Conservation (phyloP, 257 asterid genomes). For the Solanum chilense region DNA sequence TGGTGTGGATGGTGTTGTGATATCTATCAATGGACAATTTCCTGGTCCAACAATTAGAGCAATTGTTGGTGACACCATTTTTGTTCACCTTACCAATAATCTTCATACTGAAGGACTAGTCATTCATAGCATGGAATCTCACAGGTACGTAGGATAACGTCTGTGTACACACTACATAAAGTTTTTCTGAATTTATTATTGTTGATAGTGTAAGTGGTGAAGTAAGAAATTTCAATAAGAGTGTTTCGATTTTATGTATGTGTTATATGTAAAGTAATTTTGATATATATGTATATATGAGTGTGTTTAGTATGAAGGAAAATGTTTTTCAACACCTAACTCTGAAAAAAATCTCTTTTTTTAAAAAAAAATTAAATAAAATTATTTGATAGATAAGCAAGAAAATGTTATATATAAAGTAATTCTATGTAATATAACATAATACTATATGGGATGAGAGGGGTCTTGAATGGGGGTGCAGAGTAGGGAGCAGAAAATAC, state of each 20-base stretch:
- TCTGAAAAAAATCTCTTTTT: too few species aligned
- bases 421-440: too few species aligned
- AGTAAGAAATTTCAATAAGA: background rate
- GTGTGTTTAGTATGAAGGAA: background rate
- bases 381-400: too few species aligned
- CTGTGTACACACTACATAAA: background rate
- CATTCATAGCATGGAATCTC: slow-evolving; percentile 85
- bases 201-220: too few species aligned
- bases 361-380: too few species aligned
- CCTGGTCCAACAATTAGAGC: slow-evolving; percentile 86
- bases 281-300: background rate
- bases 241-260: background rate
- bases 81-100: slow-evolving; percentile 50
- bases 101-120: slow-evolving; percentile 65
- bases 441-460: too few species aligned
- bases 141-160: slow-evolving; percentile 31
- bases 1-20: slow-evolving; percentile 41
- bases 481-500: too few species aligned
- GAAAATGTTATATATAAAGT: too few species aligned
- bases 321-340: too few species aligned
- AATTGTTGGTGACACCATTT: slow-evolving; percentile 49
- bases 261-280: background rate
- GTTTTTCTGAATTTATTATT: too few species aligned
- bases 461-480: too few species aligned
- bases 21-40: slow-evolving; percentile 62